phyloP scores from a whole-genome alignment of 345 rosid species.

The Tarenaya hassleriana region DNA sequence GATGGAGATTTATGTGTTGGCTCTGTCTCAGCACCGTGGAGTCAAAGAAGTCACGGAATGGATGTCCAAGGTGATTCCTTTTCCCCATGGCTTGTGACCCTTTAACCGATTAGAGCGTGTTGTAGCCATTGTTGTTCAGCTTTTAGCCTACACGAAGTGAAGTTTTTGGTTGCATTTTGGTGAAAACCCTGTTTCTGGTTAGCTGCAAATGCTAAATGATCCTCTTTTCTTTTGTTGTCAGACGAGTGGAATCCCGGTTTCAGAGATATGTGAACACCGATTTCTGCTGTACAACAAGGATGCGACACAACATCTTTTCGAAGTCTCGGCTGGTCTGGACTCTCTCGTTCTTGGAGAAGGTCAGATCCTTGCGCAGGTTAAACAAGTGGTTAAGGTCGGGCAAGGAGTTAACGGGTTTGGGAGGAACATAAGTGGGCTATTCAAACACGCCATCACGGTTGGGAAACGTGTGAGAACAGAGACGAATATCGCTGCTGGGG shows the following conservation, averaged over 20 bases:
- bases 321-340: conserved; percentile 92
- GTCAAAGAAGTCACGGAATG: conserved; percentile 81
- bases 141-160: not conserved
- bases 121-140: not conserved
- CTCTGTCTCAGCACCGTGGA: conserved; percentile 73
- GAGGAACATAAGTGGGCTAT: conserved; percentile 59
- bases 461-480: conserved; percentile 73
- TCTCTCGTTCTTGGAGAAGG: conserved; percentile 80
- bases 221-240: conserved; percentile 25
- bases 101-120: no score
- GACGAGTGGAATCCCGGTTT: conserved; percentile 67
- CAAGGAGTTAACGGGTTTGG: conserved; percentile 76
- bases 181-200: not conserved
- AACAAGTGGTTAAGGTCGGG: conserved; percentile 67
- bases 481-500: conserved; percentile 67
- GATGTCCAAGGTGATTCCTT: conserved; percentile 71
- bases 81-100: not conserved
- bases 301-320: conserved; percentile 78
- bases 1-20: conserved; percentile 71
- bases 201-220: conserved; percentile 3
- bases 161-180: not conserved
- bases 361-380: conserved; percentile 79
- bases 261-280: conserved; percentile 67
- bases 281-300: conserved; percentile 81
- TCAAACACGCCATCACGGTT: conserved; percentile 65